Evolutionary conservation across 768 basidiomycete species (phyloP), one percentile per base, ranked within the genome.

Genomic region (Chalciporus chontae): DNA sequence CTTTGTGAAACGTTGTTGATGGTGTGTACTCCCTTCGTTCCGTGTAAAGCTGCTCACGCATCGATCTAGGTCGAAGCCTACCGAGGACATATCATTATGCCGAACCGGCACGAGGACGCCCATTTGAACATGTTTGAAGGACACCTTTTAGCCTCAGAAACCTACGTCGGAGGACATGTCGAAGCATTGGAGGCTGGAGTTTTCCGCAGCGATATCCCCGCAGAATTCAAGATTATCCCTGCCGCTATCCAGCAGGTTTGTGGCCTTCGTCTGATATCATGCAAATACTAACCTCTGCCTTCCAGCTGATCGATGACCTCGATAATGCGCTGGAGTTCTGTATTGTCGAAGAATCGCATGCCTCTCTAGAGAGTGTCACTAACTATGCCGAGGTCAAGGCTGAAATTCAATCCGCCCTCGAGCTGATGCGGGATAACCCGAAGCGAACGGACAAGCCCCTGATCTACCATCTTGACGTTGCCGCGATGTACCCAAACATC

Each of bases 401-500:
- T 15, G 72, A 86, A 52, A 96, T 99, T 49, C 78, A 77, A 53
- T 64, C 74, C 0, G 83, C 86, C 40, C 83, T 99, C 24, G 93
- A 95, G 64, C 65, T 83, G 55, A 87, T 98, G 77, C 91, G 92
- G 23, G 94, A 98, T 71, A 83, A 87, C 51, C 95, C 96, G 0
- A 79, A 84, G 47, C 90, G 95, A 13, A 75, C 76, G 38, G 94
- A 98, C 72, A 89, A 84, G 11, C 96, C 96, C 0, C 82, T 98
- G 55, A 98, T 99, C 63, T 99, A 99, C 70, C 96, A 99, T 69
- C 71, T 98, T 61, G 96, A 99, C 62, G 96, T 99, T 54, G 96
- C 96, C 3, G 96, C 96, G 55, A 99, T 99, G 96, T 98, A 99
- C 67, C 96, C 96, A 49, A 99, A 98, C 69, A 98, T 99, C 81